Percentiles rank a stretch among this genome's conserved stretches.
phyloP scores from a whole-genome alignment of 768 basidiomycete genomes.

The Thelephora ganbajun region DNA sequence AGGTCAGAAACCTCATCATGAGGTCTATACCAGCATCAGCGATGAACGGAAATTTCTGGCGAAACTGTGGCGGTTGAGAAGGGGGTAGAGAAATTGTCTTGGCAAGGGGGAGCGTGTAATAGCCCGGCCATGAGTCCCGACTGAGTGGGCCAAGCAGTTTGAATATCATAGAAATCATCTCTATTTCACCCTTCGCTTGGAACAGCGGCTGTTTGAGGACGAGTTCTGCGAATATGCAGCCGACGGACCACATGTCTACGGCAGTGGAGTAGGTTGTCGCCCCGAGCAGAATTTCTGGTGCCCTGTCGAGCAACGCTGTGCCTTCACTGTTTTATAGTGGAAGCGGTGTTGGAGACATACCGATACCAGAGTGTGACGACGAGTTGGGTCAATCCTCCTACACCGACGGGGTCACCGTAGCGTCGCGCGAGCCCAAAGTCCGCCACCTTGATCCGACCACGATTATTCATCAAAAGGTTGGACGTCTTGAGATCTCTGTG shows the following conservation, averaged over 20 bases:
- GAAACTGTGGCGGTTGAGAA: conserved; percentile 61
- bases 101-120: conserved; percentile 60
- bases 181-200: conserved; percentile 90
- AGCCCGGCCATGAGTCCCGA: conserved; percentile 76
- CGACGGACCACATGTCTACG: conserved; percentile 97
- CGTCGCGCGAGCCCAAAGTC: conserved; percentile 95
- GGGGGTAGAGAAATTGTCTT: conserved; percentile 68
- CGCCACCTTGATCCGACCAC: conserved; percentile 96
- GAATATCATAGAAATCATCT: conserved; percentile 89
- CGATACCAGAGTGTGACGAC: conserved; percentile 99
- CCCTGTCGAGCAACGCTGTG: conserved; percentile 30
- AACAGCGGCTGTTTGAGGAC: conserved; percentile 94
- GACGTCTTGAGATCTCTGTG: conserved; percentile 97
- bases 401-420: conserved; percentile 92
- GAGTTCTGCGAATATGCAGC: conserved; percentile 96
- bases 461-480: conserved; percentile 97
- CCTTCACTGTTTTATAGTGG: conserved; percentile 5
- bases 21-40: conserved; percentile 77
- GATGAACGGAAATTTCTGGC: conserved; percentile 78
- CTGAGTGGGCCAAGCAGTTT: conserved; percentile 92
- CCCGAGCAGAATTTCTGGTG: conserved; percentile 90
- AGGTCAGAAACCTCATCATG: conserved; percentile 66
- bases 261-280: conserved; percentile 90
- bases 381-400: conserved; percentile 94
- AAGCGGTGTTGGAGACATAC: conserved; percentile 28